Evolutionary conservation across 176 grass and related monocot species (phyloP).

Genomic region (Paspalum vaginatum): DNA sequence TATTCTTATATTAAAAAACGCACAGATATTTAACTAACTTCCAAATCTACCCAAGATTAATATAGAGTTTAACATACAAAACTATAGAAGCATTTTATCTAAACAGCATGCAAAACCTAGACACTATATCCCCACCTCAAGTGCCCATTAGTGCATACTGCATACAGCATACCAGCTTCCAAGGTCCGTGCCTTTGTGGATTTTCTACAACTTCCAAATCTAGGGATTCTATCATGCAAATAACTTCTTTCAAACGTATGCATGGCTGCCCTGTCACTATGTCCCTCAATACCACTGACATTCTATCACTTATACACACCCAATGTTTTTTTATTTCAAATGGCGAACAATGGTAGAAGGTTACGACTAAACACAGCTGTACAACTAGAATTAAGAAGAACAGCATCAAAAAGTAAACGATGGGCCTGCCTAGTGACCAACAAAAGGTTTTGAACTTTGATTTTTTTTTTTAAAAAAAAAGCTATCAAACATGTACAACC

Average conservation of each 20-base stretch:
- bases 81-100: neutral
- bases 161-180: neutral
- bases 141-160: neutral
- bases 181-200: neutral
- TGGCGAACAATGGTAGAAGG: neutral
- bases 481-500: neutral
- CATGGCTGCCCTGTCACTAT: neutral
- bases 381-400: conserved; percentile 5
- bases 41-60: conserved; percentile 25
- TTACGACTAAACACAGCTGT: neutral
- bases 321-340: neutral
- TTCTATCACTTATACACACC: neutral
- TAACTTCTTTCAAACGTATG: neutral
- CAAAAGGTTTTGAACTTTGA: neutral
- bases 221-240: conserved; percentile 2
- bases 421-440: neutral
- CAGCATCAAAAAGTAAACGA: neutral
- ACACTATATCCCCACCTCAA: neutral
- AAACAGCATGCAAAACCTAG: neutral
- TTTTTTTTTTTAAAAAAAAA: neutral
- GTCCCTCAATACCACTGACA: neutral
- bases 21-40: neutral
- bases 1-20: conserved; percentile 8
- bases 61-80: neutral
- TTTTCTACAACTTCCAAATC: neutral